Evolutionary conservation across 2,329 filamentous ascomycete species (phyloP), one percentile per base, ranked within the genome.

Genomic region (Scleromitrula shiraiana): DNA sequence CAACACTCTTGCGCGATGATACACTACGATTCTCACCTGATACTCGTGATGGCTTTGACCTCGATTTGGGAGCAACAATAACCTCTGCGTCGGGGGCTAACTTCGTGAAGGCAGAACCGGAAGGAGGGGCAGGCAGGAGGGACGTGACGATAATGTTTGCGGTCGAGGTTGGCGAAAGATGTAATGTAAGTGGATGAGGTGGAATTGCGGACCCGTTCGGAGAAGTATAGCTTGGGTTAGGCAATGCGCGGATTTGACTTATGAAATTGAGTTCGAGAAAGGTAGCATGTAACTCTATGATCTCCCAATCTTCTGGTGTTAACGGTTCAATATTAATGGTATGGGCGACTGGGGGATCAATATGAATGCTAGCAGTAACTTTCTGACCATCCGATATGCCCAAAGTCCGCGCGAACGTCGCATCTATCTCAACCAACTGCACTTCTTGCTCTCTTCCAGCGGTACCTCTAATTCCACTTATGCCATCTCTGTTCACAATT

Each of bases 261-360:
- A 95, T 74, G 44, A 98, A 81, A 65, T 98, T 97, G 55, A 96
- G 75, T 64, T 98, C 93, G 42, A 98, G 74, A 62, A 97, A 98
- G 14, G 85, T 93, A 5, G 93, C 93, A 70, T 98, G 93, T 2
- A 98, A 73, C 67, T 98, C 93, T 59, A 98, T 97, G 60, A 97
- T 95, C 68, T 98, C 93, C 93, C 93, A 98, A 64, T 98, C 93
- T 50, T 94, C 88, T 1, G 91, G 82, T 0, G 93, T 97, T 60
- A 97, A 69, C 27, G 93, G 93, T 65, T 98, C 94, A 59, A 98
- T 97, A 64, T 96, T 89, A 66, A 98, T 85, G 2, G 90, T 97
- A 66, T 96, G 88, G 41, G 89, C 88, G 55, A 93, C 70, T 2
- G 90, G 89, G 41, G 91, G 91, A 64, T 98, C 89, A 54, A 96